Evolutionary conservation across 1,284 basidiomycete genomes (phyloP).

Genomic region (Mycosarcoma mackinlayi): DNA sequence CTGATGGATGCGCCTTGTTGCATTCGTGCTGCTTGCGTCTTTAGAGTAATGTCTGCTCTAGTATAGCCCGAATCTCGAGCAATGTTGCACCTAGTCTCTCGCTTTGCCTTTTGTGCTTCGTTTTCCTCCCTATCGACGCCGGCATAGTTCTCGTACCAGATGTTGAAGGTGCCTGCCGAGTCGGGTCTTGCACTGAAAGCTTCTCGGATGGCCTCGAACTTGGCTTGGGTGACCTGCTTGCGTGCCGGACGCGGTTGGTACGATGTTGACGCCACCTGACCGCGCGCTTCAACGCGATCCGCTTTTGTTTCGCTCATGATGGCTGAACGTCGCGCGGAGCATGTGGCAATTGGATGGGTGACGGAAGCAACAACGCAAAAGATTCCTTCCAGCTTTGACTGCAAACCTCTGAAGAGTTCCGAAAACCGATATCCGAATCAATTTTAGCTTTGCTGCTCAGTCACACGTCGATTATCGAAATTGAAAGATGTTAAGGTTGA

Average conservation of each 20-base stretch:
- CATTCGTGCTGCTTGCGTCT: conserved; percentile 25
- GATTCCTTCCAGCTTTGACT: not conserved
- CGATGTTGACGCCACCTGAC: conserved; percentile 39
- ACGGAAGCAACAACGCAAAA: conserved; percentile 7
- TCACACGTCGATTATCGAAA: not conserved
- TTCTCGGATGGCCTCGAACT: conserved; percentile 61
- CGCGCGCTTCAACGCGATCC: conserved; percentile 1
- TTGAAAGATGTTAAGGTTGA: no score
- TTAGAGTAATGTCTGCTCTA: conserved; percentile 52
- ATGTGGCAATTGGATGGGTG: no score
- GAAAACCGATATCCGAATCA: conserved; percentile 14
- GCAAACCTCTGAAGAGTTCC: conserved; percentile 5
- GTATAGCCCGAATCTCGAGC: conserved; percentile 90
- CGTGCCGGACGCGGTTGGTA: conserved; percentile 60
- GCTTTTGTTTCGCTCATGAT: conserved; percentile 30
- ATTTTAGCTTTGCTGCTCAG: not conserved
- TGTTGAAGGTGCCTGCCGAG: conserved; percentile 73
- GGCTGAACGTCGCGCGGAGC: not conserved
- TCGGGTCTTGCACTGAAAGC: conserved; percentile 52
- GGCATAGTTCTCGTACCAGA: conserved; percentile 99
- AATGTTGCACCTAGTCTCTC: conserved; percentile 88
- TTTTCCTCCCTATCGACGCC: conserved; percentile 70
- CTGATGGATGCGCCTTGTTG: conserved; percentile 22
- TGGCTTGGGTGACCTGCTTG: conserved; percentile 59
- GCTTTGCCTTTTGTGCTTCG: conserved; percentile 80